Percentiles rank a stretch among this genome's conserved stretches.
Evolutionary conservation across 2,329 filamentous ascomycete genomes (phyloP).

Genomic region (Penicillium palitans): DNA sequence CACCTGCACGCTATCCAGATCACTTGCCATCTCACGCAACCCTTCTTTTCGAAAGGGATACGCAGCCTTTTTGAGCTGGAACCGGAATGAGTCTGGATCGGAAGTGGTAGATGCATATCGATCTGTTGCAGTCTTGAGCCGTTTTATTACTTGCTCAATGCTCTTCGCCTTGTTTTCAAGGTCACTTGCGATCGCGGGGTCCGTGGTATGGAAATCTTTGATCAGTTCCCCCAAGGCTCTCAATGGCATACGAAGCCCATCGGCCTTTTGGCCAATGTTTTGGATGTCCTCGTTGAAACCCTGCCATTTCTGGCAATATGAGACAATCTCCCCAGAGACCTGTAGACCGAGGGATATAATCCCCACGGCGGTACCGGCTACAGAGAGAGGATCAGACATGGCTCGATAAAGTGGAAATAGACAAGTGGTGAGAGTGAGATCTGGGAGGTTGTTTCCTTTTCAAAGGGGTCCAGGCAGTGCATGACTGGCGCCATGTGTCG

Average conservation of each 20-base stretch:
- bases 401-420: not conserved
- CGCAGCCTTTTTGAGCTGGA: not conserved
- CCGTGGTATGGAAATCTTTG: not conserved
- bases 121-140: not conserved
- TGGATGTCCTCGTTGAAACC: not conserved
- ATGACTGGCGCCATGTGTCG: not conserved
- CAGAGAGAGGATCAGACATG: not conserved
- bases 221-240: not conserved
- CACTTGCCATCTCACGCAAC: not conserved
- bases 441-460: not conserved
- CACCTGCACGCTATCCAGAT: not conserved
- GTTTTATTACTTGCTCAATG: not conserved
- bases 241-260: not conserved
- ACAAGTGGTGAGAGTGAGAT: not conserved
- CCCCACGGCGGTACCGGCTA: not conserved
- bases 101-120: not conserved
- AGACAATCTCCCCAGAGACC: not conserved
- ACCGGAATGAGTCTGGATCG: not conserved
- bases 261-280: not conserved
- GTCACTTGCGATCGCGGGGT: not conserved
- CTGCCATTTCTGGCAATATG: not conserved
- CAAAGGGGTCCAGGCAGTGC: not conserved
- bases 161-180: not conserved
- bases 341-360: not conserved
- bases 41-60: not conserved